These are phyloP conservation scores for Dactylellina parvicollis DNA, from an alignment of 2,329 filamentous ascomycete species.

Conservation along the genomic window DNA sequence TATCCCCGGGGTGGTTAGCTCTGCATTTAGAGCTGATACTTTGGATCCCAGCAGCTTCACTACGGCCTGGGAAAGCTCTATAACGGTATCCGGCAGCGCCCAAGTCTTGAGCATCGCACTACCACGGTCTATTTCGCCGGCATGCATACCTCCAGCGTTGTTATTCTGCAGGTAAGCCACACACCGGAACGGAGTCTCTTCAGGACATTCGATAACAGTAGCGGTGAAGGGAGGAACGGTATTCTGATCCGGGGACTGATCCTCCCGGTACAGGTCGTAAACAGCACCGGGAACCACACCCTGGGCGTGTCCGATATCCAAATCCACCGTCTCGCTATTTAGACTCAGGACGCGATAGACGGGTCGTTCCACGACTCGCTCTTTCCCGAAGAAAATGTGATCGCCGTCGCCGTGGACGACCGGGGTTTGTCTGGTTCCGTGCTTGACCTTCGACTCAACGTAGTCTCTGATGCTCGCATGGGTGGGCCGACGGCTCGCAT, in stretches of 20 bases:
- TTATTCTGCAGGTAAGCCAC: neutral
- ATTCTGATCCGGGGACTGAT: neutral
- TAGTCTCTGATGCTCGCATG: slow-evolving; percentile 16
- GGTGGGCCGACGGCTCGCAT: neutral
- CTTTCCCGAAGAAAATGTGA: slow-evolving; percentile 34
- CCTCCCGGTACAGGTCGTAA: slow-evolving; percentile 10
- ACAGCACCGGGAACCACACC: slow-evolving; percentile 18
- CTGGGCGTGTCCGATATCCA: slow-evolving; percentile 44
- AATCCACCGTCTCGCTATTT: slow-evolving; percentile 5
- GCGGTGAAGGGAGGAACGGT: neutral
- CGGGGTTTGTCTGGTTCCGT: slow-evolving; percentile 9
- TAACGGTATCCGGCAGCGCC: slow-evolving; percentile 2
- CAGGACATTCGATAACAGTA: neutral
- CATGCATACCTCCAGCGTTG: neutral
- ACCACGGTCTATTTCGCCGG: neutral
- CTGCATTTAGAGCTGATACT: neutral
- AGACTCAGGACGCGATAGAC: neutral
- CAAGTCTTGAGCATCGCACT: slow-evolving; percentile 7
- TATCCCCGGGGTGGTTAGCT: neutral
- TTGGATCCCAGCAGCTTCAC: neutral
- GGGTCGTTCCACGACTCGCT: slow-evolving; percentile 35
- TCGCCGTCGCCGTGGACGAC: slow-evolving; percentile 40
- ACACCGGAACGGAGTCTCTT: neutral
- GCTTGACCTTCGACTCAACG: neutral
- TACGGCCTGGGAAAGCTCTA: neutral